phyloP scores from a whole-genome alignment of 2,329 filamentous ascomycete species.

The Aspergillus sp. region DNA sequence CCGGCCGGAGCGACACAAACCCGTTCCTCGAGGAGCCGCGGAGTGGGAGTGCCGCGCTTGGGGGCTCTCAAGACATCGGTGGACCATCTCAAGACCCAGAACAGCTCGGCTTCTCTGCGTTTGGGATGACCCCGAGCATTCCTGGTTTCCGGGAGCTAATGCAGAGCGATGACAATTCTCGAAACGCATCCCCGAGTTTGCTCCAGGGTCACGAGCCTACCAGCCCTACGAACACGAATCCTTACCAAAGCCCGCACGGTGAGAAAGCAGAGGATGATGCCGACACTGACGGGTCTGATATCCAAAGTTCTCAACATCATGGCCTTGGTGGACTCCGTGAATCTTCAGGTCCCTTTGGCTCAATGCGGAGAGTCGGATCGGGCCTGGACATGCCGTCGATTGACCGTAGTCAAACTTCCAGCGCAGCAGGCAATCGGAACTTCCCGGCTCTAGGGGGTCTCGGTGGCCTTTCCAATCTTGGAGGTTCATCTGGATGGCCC shows the following conservation, averaged over 20 bases:
- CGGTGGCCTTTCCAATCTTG: slow-evolving; percentile 46
- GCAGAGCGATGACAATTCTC: slow-evolving; percentile 48
- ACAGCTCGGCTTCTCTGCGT: slow-evolving; percentile 50
- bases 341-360: slow-evolving; percentile 45
- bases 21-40: slow-evolving; percentile 43
- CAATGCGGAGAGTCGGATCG: slow-evolving; percentile 45
- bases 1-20: slow-evolving; percentile 41
- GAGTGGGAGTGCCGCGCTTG: slow-evolving; percentile 57
- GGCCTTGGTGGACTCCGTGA: slow-evolving; percentile 46
- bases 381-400: slow-evolving; percentile 54
- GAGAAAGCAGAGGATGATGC: slow-evolving; percentile 58
- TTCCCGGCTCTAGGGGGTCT: slow-evolving; percentile 52
- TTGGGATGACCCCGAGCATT: slow-evolving; percentile 51
- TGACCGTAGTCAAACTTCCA: slow-evolving; percentile 88
- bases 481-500: slow-evolving; percentile 39
- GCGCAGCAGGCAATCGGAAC: slow-evolving; percentile 63
- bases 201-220: slow-evolving; percentile 55
- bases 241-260: slow-evolving; percentile 81
- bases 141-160: slow-evolving; percentile 49
- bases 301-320: slow-evolving; percentile 42
- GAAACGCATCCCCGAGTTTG: slow-evolving; percentile 46
- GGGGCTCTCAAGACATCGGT: slow-evolving; percentile 63
- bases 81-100: slow-evolving; percentile 40
- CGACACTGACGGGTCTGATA: slow-evolving; percentile 47
- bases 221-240: slow-evolving; percentile 92